Percentiles rank a stretch among this genome's conserved stretches.
phyloP scores from a whole-genome alignment of 2,329 filamentous ascomycete species.

The Phoma sp. region DNA sequence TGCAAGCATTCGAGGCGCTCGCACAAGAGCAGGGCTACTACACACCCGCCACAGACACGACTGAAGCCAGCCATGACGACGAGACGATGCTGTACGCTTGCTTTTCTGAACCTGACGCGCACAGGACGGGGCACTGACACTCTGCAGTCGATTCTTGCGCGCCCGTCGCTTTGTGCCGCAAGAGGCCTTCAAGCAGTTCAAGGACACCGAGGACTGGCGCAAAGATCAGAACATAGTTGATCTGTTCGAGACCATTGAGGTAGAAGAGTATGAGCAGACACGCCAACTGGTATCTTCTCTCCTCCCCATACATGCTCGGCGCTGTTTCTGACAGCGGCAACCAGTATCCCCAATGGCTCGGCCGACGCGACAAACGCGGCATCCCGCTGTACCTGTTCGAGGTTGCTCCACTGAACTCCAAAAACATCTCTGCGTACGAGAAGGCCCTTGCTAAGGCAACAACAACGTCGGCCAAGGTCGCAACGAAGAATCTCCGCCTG shows the following conservation, averaged over 20 bases:
- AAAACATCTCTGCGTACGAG: constrained; percentile 81
- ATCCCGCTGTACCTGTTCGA: constrained; percentile 94
- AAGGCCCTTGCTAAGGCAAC: constrained; percentile 66
- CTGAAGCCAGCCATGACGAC: constrained; percentile 72
- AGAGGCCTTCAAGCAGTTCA: constrained; percentile 84
- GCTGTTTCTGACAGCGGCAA: constrained; percentile 26
- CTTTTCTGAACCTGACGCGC: constrained; percentile 2
- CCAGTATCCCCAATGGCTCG: constrained; percentile 94
- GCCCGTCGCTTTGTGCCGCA: constrained; percentile 80
- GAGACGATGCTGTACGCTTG: constrained; percentile 70
- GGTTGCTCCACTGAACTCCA: constrained; percentile 81
- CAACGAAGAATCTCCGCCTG: constrained; percentile 79
- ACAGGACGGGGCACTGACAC: constrained; percentile 34
- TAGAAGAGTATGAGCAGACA: constrained; percentile 83
- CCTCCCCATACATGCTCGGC: neutral
- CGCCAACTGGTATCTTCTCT: constrained; percentile 69
- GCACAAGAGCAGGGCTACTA: constrained; percentile 72
- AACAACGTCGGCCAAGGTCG: constrained; percentile 67
- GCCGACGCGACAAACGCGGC: constrained; percentile 85
- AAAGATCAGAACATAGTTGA: constrained; percentile 77
- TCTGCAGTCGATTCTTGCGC: constrained; percentile 78
- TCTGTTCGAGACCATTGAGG: constrained; percentile 85
- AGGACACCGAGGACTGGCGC: constrained; percentile 88
- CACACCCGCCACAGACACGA: constrained; percentile 53
- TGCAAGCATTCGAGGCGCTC: constrained; percentile 75